phyloP scores from a whole-genome alignment of 2,329 filamentous ascomycete species.

The Coleophoma cylindrospora region DNA sequence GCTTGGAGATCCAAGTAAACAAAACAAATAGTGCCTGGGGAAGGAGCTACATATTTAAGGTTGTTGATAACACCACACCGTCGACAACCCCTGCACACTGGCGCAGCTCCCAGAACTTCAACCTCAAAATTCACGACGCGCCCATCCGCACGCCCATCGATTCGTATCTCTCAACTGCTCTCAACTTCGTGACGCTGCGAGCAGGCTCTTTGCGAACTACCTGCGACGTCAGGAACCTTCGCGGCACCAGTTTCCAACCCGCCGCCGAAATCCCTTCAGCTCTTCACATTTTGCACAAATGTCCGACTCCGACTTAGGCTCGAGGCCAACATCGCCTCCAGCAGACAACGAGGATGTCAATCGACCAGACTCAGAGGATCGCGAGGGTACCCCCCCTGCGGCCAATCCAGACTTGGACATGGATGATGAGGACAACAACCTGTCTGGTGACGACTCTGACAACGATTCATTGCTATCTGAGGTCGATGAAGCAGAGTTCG shows the following conservation, averaged over 20 bases:
- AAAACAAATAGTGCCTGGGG: not conserved
- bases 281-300: conserved; percentile 10
- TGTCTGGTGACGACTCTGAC: conserved; percentile 41
- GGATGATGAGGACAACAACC: conserved; percentile 25
- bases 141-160: not conserved
- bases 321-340: conserved; percentile 14
- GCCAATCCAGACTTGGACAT: conserved; percentile 22
- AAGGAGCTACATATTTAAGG: not conserved
- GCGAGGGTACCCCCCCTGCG: conserved; percentile 13
- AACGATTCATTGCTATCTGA: conserved; percentile 57
- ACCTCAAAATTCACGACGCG: not conserved
- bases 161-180: not conserved
- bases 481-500: conserved; percentile 65
- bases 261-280: not conserved
- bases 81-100: not conserved
- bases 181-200: not conserved
- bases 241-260: not conserved
- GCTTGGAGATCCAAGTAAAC: not conserved
- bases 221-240: not conserved
- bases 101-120: not conserved
- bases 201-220: not conserved
- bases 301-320: conserved; percentile 20
- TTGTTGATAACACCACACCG: not conserved
- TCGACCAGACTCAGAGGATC: conserved; percentile 15
- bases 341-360: conserved; percentile 13